These are phyloP conservation scores for Meripilus lineatus DNA, from an alignment of 1,284 basidiomycete genomes.

Conservation along the genomic window DNA sequence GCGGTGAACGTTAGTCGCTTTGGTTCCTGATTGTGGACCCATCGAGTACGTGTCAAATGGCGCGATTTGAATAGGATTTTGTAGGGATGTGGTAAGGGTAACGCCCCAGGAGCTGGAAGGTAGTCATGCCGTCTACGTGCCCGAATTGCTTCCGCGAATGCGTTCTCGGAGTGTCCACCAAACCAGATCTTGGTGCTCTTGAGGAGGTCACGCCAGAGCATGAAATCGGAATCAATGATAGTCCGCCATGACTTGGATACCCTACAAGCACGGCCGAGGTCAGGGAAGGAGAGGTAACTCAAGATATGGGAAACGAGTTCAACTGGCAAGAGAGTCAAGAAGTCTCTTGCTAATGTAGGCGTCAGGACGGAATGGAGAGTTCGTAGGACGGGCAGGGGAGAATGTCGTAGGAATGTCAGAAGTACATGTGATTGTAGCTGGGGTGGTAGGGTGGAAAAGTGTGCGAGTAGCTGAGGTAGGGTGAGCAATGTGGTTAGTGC, in stretches of 20 bases:
- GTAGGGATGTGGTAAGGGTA: slow-evolving; percentile 75
- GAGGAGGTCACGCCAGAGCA: slow-evolving; percentile 80
- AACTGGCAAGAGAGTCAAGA: slow-evolving; percentile 79
- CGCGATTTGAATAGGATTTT: slow-evolving; percentile 85
- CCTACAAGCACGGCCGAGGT: slow-evolving; percentile 73
- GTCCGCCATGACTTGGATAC: slow-evolving; percentile 80
- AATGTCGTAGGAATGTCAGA: slow-evolving; percentile 78
- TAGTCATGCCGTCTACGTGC: slow-evolving; percentile 48
- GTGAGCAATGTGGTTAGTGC: slow-evolving; percentile 75
- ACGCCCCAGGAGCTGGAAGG: slow-evolving; percentile 36
- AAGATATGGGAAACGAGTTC: slow-evolving; percentile 82
- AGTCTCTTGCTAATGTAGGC: slow-evolving; percentile 83
- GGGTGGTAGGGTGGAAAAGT: slow-evolving; percentile 69
- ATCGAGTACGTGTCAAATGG: slow-evolving; percentile 71
- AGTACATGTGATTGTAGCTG: slow-evolving; percentile 81
- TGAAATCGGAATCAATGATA: slow-evolving; percentile 79
- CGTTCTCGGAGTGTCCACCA: slow-evolving; percentile 69
- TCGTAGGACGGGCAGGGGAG: slow-evolving; percentile 78
- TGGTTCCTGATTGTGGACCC: slow-evolving; percentile 70
- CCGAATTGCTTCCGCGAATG: slow-evolving; percentile 62
- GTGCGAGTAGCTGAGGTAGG: slow-evolving; percentile 68
- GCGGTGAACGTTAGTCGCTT: slow-evolving; percentile 80
- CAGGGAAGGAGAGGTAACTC: slow-evolving; percentile 70
- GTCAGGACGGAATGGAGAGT: slow-evolving; percentile 79
- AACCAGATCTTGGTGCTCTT: slow-evolving; percentile 81